A percentile compares a stretch with the other conserved stretches of the same genome.
These are phyloP conservation scores for Sclerotinia sclerotiorum DNA, from an alignment of 2,329 filamentous ascomycete genomes.

Conservation along the genomic window DNA sequence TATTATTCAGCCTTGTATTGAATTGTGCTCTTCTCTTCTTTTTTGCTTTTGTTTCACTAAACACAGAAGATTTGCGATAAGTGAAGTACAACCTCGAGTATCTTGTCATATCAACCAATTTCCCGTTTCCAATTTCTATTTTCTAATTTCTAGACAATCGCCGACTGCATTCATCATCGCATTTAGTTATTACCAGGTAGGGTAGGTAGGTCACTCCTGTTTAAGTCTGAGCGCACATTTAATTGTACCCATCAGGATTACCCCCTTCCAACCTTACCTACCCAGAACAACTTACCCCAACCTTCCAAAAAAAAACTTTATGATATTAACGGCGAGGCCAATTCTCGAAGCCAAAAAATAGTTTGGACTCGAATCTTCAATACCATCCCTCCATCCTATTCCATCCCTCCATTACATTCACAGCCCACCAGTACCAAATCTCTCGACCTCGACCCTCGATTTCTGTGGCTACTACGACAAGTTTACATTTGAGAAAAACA, in stretches of 20 bases:
- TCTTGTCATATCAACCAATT: not conserved
- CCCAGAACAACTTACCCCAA: slow-evolving; percentile 7
- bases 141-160: not conserved
- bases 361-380: not conserved
- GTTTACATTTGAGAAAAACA: not conserved
- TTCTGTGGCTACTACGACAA: slow-evolving; percentile 1
- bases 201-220: not conserved
- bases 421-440: not conserved
- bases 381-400: not conserved
- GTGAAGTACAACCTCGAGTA: slow-evolving; percentile 1
- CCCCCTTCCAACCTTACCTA: slow-evolving; percentile 14
- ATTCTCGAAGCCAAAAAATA: not conserved
- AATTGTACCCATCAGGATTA: slow-evolving; percentile 1
- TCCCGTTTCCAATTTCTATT: too few species aligned
- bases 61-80: not conserved
- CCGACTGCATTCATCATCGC: not conserved
- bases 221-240: slow-evolving; percentile 3
- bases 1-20: slow-evolving; percentile 6
- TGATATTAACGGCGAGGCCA: slow-evolving; percentile 11
- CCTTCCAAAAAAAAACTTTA: slow-evolving; percentile 3
- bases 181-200: not conserved
- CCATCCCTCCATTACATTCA: not conserved
- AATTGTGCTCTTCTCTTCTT: too few species aligned
- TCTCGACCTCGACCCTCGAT: slow-evolving; percentile 1
- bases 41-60: not conserved